A percentile compares a stretch with the other conserved stretches of the same genome.
phyloP scores from a whole-genome alignment of 2,329 filamentous ascomycete genomes.

The Sarocladium strictum region DNA sequence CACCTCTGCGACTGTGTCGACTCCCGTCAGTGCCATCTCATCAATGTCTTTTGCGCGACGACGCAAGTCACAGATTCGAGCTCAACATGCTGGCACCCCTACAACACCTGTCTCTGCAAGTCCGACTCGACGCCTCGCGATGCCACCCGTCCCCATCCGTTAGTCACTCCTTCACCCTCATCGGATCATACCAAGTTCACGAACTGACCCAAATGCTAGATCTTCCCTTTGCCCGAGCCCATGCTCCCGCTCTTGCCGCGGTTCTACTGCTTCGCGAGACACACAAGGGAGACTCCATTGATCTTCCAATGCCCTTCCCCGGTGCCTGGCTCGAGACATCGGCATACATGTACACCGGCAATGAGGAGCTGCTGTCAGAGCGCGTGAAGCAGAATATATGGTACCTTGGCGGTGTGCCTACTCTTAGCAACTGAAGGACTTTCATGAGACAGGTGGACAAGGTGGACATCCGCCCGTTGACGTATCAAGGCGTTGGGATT shows the following conservation, averaged over 20 bases:
- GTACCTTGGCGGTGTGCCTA: conserved; percentile 44
- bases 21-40: neutral
- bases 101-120: neutral
- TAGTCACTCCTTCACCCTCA: neutral
- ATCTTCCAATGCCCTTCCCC: conserved; percentile 52
- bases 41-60: neutral
- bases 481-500: neutral
- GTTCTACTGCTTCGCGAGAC: neutral
- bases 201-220: conserved; percentile 16
- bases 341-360: conserved; percentile 48
- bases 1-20: neutral
- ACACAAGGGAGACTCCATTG: conserved; percentile 41
- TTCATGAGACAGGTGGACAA: neutral
- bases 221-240: conserved; percentile 23
- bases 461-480: neutral
- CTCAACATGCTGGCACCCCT: neutral
- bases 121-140: neutral
- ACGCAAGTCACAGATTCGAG: conserved; percentile 1
- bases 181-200: neutral
- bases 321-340: conserved; percentile 50
- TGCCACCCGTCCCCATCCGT: conserved; percentile 10
- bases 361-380: conserved; percentile 35
- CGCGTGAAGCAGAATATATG: conserved; percentile 46
- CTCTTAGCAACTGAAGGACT: conserved; percentile 20
- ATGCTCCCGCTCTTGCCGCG: conserved; percentile 10